Conservation (phyloP, 345 rosid genomes). For the Erysimum cheiranthoides region DNA sequence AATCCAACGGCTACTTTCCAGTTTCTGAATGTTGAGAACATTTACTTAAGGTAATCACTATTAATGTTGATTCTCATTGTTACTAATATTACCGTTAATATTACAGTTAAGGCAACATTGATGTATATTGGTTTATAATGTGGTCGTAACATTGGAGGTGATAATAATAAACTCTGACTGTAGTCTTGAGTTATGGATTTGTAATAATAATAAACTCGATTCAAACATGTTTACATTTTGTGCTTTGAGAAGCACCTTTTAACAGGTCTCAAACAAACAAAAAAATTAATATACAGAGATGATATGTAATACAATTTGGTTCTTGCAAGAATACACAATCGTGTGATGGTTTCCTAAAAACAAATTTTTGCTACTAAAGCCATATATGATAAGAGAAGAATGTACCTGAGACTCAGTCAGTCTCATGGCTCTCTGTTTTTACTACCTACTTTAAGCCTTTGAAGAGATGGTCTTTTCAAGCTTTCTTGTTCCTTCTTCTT, state of each 20-base stretch:
- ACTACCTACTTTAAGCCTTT: slow-evolving; percentile 45
- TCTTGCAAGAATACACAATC: slow-evolving; percentile 42
- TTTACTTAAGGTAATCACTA: slow-evolving; percentile 35
- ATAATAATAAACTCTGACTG: slow-evolving; percentile 16
- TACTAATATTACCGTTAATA: slow-evolving; percentile 26
- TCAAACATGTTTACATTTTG: slow-evolving; percentile 28
- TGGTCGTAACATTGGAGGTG: slow-evolving; percentile 49
- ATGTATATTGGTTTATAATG: neutral
- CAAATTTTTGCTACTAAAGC: slow-evolving; percentile 28
- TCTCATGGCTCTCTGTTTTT: slow-evolving; percentile 27
- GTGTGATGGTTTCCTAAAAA: slow-evolving; percentile 38
- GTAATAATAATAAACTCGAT: slow-evolving; percentile 30
- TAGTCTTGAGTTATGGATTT: slow-evolving; percentile 33
- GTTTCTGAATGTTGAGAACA: slow-evolving; percentile 8
- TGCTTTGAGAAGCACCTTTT: neutral
- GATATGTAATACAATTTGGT: slow-evolving; percentile 39
- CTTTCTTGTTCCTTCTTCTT: slow-evolving; percentile 49
- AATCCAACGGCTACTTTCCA: slow-evolving; percentile 42
- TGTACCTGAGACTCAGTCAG: slow-evolving; percentile 35
- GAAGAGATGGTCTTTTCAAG: slow-evolving; percentile 46
- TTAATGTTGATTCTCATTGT: slow-evolving; percentile 30
- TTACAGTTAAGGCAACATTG: neutral
- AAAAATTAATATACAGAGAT: slow-evolving; percentile 37
- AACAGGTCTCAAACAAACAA: slow-evolving; percentile 25
- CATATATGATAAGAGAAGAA: slow-evolving; percentile 35